phyloP scores from a whole-genome alignment of 2,329 filamentous ascomycete species.

The Cladosporium sp. region DNA sequence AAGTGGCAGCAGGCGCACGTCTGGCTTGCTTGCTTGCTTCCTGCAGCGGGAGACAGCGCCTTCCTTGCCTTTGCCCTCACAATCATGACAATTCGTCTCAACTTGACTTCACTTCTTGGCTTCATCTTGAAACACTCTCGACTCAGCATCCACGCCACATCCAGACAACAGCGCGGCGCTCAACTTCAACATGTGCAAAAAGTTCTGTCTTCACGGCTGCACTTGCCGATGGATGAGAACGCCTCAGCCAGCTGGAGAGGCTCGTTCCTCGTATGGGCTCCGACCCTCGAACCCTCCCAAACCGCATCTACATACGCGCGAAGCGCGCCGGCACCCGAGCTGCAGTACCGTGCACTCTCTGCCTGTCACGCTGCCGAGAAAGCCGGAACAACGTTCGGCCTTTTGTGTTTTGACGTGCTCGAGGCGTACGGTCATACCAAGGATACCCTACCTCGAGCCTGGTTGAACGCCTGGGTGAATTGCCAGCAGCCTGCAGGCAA shows the following conservation, averaged over 20 bases:
- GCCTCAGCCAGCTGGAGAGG: neutral
- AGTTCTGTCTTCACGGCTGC: neutral
- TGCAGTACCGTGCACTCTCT: neutral
- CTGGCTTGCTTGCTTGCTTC: neutral
- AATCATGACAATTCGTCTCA: neutral
- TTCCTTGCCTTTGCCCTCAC: neutral
- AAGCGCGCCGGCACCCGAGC: neutral
- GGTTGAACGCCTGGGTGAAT: neutral
- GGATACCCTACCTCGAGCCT: neutral
- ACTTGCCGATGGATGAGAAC: neutral
- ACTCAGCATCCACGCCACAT: neutral
- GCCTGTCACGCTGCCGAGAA: neutral
- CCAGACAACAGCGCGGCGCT: neutral
- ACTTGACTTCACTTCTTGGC: constrained; percentile 1
- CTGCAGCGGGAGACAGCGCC: neutral
- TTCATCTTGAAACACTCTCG: neutral
- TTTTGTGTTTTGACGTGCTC: neutral
- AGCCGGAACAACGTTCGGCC: constrained; percentile 6
- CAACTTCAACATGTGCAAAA: neutral
- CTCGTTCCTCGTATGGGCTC: neutral
- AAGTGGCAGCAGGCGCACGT: neutral
- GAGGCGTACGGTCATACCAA: neutral
- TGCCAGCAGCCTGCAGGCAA: neutral
- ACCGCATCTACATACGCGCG: too few species aligned
- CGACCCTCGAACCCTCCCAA: neutral